Evolutionary conservation across 345 rosid genomes (phyloP).

Genomic region (Noccaea caerulescens): DNA sequence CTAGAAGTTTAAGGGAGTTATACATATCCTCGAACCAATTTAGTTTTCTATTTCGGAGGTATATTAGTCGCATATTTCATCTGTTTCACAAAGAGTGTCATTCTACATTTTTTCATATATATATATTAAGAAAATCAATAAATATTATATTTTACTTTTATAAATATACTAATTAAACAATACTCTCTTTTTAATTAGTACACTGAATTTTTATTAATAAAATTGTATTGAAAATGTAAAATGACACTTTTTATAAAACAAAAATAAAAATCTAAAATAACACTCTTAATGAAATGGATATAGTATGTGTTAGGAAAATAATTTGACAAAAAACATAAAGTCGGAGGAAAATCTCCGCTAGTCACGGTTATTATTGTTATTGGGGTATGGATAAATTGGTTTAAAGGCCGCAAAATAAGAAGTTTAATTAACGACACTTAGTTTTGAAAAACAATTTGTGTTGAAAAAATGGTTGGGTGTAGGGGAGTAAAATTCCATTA

Average conservation of each 20-base stretch:
- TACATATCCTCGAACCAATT: not conserved
- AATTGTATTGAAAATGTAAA: too few relatives aligned
- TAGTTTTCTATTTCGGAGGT: not conserved
- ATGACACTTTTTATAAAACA: too few relatives aligned
- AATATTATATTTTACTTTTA: too few relatives aligned
- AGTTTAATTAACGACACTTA: conserved; percentile 15
- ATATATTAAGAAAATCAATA: too few relatives aligned
- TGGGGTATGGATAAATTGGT: conserved; percentile 17
- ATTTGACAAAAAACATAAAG: not conserved
- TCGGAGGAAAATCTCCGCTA: conserved; percentile 19
- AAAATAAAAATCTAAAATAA: too few relatives aligned
- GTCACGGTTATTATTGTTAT: conserved; percentile 34
- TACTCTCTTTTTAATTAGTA: too few relatives aligned
- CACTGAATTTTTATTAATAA: too few relatives aligned
- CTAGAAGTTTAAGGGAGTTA: not conserved
- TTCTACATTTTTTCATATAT: too few relatives aligned
- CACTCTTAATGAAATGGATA: too few relatives aligned
- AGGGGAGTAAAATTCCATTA: conserved; percentile 50
- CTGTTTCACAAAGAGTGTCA: too few relatives aligned
- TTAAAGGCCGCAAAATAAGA: conserved; percentile 44
- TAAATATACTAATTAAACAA: too few relatives aligned
- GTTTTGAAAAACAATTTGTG: conserved; percentile 18
- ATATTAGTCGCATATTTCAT: not conserved
- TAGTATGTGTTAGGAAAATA: too few relatives aligned
- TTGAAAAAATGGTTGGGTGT: conserved; percentile 28